phyloP scores from a whole-genome alignment of 169 alveolate genomes.

The Plasmodium billcollinsi region DNA sequence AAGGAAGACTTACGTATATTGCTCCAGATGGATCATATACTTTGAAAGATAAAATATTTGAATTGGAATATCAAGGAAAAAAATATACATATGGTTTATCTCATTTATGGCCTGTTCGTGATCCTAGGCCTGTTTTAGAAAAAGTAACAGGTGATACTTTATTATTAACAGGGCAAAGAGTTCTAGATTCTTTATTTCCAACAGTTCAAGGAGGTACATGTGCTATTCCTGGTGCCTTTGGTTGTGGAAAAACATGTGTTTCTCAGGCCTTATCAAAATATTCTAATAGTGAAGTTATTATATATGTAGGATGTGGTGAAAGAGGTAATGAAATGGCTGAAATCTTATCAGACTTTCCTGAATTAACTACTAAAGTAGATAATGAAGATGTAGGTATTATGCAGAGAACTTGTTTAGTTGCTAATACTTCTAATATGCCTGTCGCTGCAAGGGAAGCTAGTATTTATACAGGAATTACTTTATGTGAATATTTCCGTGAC shows the following conservation, averaged over 20 bases:
- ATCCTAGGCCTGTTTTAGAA: conserved; percentile 98
- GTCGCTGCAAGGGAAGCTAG: conserved; percentile 99
- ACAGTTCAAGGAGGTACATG: conserved; percentile 99
- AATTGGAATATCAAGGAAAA: conserved; percentile 94
- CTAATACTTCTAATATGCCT: conserved; percentile 99
- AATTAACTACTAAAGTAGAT: conserved; percentile 93
- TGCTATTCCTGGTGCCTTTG: conserved; percentile 99
- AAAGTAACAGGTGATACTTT: conserved; percentile 95
- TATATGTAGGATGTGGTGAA: conserved; percentile 99
- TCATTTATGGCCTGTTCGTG: conserved; percentile 99
- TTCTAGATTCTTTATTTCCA: conserved; percentile 98
- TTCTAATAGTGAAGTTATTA: conserved; percentile 96
- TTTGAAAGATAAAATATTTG: conserved; percentile 89
- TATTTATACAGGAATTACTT: conserved; percentile 98
- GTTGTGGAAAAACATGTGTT: conserved; percentile 99
- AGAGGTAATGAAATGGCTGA: conserved; percentile 99
- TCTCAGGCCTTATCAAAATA: conserved; percentile 98
- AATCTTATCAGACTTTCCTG: conserved; percentile 99
- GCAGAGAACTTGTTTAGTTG: conserved; percentile 99
- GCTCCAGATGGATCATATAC: conserved; percentile 96
- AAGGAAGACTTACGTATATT: conserved; percentile 95
- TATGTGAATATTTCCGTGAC: conserved; percentile 99
- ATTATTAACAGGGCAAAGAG: conserved; percentile 98
- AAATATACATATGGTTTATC: conserved; percentile 92
- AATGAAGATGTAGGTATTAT: conserved; percentile 95